Percentiles rank a stretch among this genome's conserved stretches.
These are phyloP conservation scores for Trichoderma oligosporum DNA, from an alignment of 2,329 filamentous ascomycete species.

Conservation along the genomic window DNA sequence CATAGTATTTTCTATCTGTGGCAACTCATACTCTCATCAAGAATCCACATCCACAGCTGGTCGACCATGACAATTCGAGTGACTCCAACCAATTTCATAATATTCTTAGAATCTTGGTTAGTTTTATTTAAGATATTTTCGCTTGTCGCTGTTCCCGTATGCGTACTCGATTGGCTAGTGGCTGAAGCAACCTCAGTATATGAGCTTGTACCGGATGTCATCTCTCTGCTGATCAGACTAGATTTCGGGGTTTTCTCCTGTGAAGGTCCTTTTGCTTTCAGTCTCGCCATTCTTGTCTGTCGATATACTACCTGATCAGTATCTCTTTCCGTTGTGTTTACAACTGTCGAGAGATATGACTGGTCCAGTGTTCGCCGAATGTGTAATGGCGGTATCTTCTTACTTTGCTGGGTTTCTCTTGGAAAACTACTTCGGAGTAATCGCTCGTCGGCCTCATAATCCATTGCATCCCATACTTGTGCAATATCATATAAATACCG, in stretches of 20 bases:
- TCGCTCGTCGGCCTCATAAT: not conserved
- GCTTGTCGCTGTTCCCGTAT: not conserved
- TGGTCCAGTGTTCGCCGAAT: not conserved
- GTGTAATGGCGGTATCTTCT: not conserved
- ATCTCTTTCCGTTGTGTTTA: not conserved
- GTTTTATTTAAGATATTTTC: not conserved
- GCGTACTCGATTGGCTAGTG: not conserved
- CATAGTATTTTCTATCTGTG: no score
- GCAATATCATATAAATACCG: not conserved
- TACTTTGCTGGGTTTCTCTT: not conserved
- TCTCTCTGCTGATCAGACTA: not conserved
- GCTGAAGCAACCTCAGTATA: not conserved
- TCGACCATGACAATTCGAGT: not conserved
- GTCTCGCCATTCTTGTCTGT: not conserved
- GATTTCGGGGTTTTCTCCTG: not conserved
- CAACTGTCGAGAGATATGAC: not conserved
- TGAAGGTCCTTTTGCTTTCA: no score
- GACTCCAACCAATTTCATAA: not conserved
- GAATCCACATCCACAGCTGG: not conserved
- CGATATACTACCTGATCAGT: conserved; percentile 1
- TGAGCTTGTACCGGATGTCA: not conserved
- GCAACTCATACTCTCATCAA: not conserved
- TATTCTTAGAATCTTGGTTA: not conserved
- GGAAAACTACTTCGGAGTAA: not conserved
- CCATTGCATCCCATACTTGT: conserved; percentile 1